Conservation (phyloP, 1,139 yeast species). For the Hemisphaericaspora lyxosophila region DNA sequence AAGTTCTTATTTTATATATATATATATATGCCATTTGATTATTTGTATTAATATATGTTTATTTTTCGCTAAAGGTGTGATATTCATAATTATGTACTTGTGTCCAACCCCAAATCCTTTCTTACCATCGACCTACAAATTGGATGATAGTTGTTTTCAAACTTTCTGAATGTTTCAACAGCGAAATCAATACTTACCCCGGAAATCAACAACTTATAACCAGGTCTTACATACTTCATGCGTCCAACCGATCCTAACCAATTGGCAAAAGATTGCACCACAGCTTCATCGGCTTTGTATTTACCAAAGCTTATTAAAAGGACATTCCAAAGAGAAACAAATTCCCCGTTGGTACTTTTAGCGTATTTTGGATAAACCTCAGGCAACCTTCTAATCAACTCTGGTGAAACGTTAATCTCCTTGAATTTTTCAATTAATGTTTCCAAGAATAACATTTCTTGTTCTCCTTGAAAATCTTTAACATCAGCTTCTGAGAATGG, state of each 20-base stretch:
- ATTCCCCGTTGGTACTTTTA: conserved; percentile 31
- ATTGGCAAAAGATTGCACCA: conserved; percentile 26
- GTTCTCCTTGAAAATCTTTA: conserved; percentile 30
- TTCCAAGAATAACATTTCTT: conserved; percentile 36
- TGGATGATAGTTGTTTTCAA: conserved; percentile 35
- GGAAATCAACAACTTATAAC: conserved; percentile 30
- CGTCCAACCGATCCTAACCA: conserved; percentile 46
- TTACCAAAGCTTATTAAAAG: conserved; percentile 31
- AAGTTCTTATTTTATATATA: neutral
- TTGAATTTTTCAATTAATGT: conserved; percentile 26
- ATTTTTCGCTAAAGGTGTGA: too few species aligned
- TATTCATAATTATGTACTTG: too few species aligned
- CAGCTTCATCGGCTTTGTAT: conserved; percentile 17
- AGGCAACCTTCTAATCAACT: conserved; percentile 21
- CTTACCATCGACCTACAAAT: conserved; percentile 38
- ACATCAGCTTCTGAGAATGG: conserved; percentile 24
- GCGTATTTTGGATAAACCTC: conserved; percentile 27
- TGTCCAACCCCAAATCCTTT: conserved; percentile 29
- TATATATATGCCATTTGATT: neutral
- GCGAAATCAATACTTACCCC: conserved; percentile 34
- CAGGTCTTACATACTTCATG: conserved; percentile 46
- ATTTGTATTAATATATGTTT: neutral
- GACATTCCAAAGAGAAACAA: conserved; percentile 31
- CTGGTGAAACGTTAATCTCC: conserved; percentile 14
- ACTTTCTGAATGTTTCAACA: conserved; percentile 23